Conservation (phyloP, 1,284 basidiomycete species). For the Cronartium quercuum region DNA sequence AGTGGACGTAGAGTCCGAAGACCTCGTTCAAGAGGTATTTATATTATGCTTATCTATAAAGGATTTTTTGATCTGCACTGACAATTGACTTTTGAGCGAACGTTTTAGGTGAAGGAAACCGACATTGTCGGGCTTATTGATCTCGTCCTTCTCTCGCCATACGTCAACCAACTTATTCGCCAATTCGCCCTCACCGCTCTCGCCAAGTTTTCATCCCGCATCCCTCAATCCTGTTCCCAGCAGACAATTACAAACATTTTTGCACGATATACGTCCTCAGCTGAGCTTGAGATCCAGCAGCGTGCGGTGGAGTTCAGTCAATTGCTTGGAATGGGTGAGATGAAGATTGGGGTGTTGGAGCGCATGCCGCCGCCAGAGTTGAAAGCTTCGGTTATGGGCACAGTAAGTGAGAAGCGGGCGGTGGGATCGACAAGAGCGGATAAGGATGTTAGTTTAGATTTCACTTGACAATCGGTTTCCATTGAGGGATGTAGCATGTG, state of each 20-base stretch:
- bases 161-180: slow-evolving; percentile 80
- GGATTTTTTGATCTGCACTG: background rate
- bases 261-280: slow-evolving; percentile 68
- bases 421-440: slow-evolving; percentile 77
- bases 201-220: slow-evolving; percentile 80
- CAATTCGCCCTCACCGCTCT: slow-evolving; percentile 87
- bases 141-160: slow-evolving; percentile 85
- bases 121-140: slow-evolving; percentile 81
- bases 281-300: slow-evolving; percentile 91
- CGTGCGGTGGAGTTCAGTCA: slow-evolving; percentile 89
- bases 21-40: slow-evolving; percentile 57
- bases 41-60: background rate
- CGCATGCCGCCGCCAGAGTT: slow-evolving; percentile 97
- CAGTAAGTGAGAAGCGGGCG: slow-evolving; percentile 88
- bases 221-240: slow-evolving; percentile 61
- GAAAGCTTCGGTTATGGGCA: slow-evolving; percentile 84
- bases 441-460: slow-evolving; percentile 58
- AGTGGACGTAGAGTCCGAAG: slow-evolving; percentile 62
- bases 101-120: slow-evolving; percentile 63
- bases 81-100: background rate
- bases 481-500: background rate
- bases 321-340: slow-evolving; percentile 62
- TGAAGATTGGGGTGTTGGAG: slow-evolving; percentile 85
- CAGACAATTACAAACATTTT: slow-evolving; percentile 71
- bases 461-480: background rate